Percentiles rank a stretch among this genome's conserved stretches.
phyloP scores from a whole-genome alignment of 1,284 basidiomycete genomes.

The Cutaneotrichosporon spelunceum region DNA sequence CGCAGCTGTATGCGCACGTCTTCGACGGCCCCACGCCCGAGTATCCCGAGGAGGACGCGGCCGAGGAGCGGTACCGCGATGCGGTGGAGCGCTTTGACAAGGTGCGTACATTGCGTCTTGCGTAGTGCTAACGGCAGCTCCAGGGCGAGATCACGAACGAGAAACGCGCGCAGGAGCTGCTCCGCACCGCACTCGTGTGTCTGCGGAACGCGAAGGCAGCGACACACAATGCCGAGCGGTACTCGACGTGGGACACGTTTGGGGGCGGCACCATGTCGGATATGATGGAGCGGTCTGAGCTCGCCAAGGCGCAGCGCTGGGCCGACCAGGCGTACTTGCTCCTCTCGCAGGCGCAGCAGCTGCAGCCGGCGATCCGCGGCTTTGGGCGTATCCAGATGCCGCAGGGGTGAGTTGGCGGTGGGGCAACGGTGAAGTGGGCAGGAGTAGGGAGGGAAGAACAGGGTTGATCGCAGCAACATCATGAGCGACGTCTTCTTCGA shows the following conservation, averaged over 20 bases:
- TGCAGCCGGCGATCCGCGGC: slow-evolving; percentile 24
- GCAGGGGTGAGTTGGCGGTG: slow-evolving; percentile 21
- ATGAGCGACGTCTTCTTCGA: slow-evolving; percentile 33
- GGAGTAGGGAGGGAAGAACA: neutral
- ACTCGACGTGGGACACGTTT: slow-evolving; percentile 15
- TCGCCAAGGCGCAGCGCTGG: slow-evolving; percentile 26
- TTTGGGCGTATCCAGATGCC: slow-evolving; percentile 21
- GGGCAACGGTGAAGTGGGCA: no score
- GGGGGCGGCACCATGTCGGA: slow-evolving; percentile 17
- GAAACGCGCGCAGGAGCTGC: slow-evolving; percentile 21
- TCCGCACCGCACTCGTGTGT: slow-evolving; percentile 17
- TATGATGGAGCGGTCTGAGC: slow-evolving; percentile 24
- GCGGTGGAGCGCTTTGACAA: slow-evolving; percentile 15
- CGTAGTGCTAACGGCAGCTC: slow-evolving; percentile 14
- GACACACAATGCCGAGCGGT: slow-evolving; percentile 1
- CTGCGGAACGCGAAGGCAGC: slow-evolving; percentile 12
- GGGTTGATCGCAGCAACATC: slow-evolving; percentile 11
- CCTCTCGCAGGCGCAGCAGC: slow-evolving; percentile 25
- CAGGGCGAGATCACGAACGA: slow-evolving; percentile 26
- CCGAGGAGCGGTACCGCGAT: slow-evolving; percentile 16
- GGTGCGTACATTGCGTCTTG: slow-evolving; percentile 8
- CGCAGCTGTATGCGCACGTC: slow-evolving; percentile 20
- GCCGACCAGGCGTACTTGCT: slow-evolving; percentile 26
- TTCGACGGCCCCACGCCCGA: slow-evolving; percentile 26
- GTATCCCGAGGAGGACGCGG: slow-evolving; percentile 28